These are phyloP conservation scores for Phytophthora rubi DNA, from an alignment of 352 stramenopile species.

Conservation along the genomic window DNA sequence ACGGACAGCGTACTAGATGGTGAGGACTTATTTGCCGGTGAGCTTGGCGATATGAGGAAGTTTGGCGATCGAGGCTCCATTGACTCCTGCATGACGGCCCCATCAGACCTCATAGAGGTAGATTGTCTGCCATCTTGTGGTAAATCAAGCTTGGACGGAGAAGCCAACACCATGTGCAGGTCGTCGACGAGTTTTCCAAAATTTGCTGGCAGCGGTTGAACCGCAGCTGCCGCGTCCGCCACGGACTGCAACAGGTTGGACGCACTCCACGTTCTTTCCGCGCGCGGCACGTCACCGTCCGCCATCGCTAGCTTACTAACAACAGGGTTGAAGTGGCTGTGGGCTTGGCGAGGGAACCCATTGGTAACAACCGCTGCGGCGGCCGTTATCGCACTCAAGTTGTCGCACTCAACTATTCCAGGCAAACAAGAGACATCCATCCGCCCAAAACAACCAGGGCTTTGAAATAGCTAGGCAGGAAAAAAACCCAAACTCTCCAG, in stretches of 20 bases:
- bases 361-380: background rate
- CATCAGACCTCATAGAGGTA: background rate
- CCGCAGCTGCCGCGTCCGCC: constrained; percentile 8
- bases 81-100: background rate
- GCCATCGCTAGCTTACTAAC: constrained; percentile 9
- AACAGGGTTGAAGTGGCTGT: background rate
- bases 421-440: background rate
- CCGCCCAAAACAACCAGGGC: background rate
- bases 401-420: constrained; percentile 9
- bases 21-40: constrained; percentile 1
- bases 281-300: constrained; percentile 13
- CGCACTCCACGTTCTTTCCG: constrained; percentile 19
- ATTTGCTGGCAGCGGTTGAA: constrained; percentile 19
- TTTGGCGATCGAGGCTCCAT: background rate
- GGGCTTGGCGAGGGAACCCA: background rate
- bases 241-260: constrained; percentile 16
- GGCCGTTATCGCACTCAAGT: constrained; percentile 6
- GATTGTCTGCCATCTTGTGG: background rate
- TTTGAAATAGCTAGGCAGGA: background rate
- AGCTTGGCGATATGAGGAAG: background rate
- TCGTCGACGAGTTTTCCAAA: constrained; percentile 15
- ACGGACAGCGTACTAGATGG: constrained; percentile 18
- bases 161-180: background rate
- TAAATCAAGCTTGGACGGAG: background rate
- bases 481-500: too few relatives aligned